Evolutionary conservation across 2,329 filamentous ascomycete species (phyloP), one percentile per base, ranked within the genome.

Genomic region (Pseudofabraea citricarpa): DNA sequence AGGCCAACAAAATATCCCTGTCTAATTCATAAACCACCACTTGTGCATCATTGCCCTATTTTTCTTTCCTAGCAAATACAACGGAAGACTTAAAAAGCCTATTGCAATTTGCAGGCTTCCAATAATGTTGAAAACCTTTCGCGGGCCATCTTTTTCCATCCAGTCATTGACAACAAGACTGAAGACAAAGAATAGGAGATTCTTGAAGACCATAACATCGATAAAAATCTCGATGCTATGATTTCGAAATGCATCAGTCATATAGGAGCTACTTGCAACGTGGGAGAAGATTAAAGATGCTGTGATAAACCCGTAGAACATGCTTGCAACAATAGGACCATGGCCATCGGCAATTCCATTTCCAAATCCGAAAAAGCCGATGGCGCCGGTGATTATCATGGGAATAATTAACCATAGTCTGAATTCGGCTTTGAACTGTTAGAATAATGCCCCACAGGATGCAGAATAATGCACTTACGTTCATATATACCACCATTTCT

Each of bases 141-240:
- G 5, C 15, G 36, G 36, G 12, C 36, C 36, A 19, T 22, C 22
- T 4, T 7, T 24, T 4, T 4, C 13, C 7, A 39, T 13, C 36
- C 36, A 39, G 21, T 39, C 20, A 15, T 39, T 39, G 13, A 39
- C 4, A 16, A 39, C n/a, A 45, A 37, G 41, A 22, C 32, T 36
- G 24, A 67, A 67, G 1, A 60, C 64, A 36, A 64, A 69, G 45
- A 68, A 64, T 19, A 67, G 33, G 36, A 68, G 59, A 49, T 69
- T 69, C 57, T 69, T 70, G 46, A 67, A 57, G 15, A 66, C 54
- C 65, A 70, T 69, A 40, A 56, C 60, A 2, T 59, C 57, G 40
- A 69, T 67, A 55, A 70, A 69, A n/a, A 67, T 58, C 53, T 69
- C 66, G 3, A 57, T 60, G 29, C 56, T 60, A 52, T 65, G 64